Base-by-base conservation (phyloP, 1,284 basidiomycete genomes). In the Bondarzewia mesenterica region DNA sequence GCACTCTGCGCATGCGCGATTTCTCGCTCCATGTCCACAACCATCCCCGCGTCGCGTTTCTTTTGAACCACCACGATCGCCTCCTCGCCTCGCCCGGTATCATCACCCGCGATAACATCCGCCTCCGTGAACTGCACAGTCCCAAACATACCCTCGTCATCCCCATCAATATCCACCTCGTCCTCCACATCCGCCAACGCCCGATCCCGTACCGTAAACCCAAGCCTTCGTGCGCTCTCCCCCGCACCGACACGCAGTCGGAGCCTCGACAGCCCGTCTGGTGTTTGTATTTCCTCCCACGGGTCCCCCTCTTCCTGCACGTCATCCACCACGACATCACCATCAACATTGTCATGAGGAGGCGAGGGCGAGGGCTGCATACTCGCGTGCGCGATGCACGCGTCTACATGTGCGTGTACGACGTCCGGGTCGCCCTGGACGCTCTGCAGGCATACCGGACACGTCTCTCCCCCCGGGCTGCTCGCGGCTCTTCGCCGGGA, bases 121-220 rank as follows among this genome's bases (percentile, higher is more conserved):
- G 72, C 70, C 60, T 89, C 86, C 6, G 78, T 80, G 60, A 89
- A 89, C 57, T 89, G 87, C 0, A 74, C 70, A 15, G 74, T 74
- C 1, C 86, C 86, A 58, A 79, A 89, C 1, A 73, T 55, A 5
- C 60, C 73, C 49, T 79, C 74, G 56, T 89, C 86, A 49, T 85
- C 84, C 2, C 86, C 87, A 52, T 89, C 86, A 6, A 89, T 70
- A 53, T 89, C 86, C 7, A 89, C 70, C 26, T 87, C 85, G 21
- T 85, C 85, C 15, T 89, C 87, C 1, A 85, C 72, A 53, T 88
- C 85, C 50, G 74, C 68, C 16, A 74, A 68, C 16, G 70, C 62
- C 7, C 63, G 65, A 55, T 78, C 70, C 32, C 82, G 77, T 12
- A 79, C 72, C 52, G 79, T 72, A 59, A 89, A 85, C 10, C 86